Evolutionary conservation across 805 yeast species (phyloP), one percentile per base, ranked within the genome.

Genomic region (Torulaspora indica): DNA sequence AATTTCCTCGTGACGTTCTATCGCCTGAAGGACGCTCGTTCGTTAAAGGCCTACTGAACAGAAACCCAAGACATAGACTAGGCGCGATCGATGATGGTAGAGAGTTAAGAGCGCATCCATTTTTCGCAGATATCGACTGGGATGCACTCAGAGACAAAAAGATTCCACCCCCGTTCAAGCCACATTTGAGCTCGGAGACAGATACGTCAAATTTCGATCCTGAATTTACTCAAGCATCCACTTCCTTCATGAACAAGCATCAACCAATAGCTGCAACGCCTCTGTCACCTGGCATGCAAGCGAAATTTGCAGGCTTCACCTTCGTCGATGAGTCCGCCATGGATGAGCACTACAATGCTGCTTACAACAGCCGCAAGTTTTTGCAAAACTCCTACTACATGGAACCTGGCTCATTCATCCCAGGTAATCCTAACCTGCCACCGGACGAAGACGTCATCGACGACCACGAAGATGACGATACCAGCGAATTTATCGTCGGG

Each of bases 151-250:
- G 74, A 53, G 75, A 78, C 53, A 91, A 89, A 70, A 84, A 82
- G 58, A 78, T 91, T 8, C 95, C 96, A 33, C 98, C 98, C 20
- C 98, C 98, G 2, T 91, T 88, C 72, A 88, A 88, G 66, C 98
- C 98, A 3, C 96, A 88, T 63, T 76, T 93, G 52, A 71, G 83
- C 8, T 82, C 87, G 32, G 98, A 93, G 61, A 81, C 93, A 2
- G 98, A 93, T 66, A 91, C 96, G 2, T 86, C 96, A 3, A 93
- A 93, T 67, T 93, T 93, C 67, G 98, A 93, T 63, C 98, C 98
- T 4, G 98, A 93, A 67, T 93, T 93, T 68, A 93, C 98, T 15
- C 83, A 82, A 56, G 87, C 95, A 34, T 82, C 95, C 13, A 88
- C 96, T 0, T 82, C 95, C 7, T 81, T 81, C 31, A 77, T 89